phyloP scores from a whole-genome alignment of 2,329 filamentous ascomycete genomes.

The Fusarium agapanthi region DNA sequence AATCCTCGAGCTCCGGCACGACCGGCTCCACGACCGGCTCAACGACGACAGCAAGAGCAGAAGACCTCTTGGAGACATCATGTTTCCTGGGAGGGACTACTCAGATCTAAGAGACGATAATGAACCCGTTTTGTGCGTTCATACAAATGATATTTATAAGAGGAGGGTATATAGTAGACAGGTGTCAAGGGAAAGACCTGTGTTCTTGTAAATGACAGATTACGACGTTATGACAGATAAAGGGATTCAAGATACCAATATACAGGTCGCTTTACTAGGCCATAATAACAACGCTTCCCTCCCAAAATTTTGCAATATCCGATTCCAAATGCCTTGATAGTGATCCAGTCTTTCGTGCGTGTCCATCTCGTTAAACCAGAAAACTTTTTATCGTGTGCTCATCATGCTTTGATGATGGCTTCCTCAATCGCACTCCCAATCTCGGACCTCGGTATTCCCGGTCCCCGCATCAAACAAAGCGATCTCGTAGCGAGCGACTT shows the following conservation, averaged over 20 bases:
- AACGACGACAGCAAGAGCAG: conserved; percentile 12
- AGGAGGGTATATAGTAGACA: background rate
- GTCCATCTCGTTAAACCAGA: background rate
- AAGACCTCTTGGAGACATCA: conserved; percentile 22
- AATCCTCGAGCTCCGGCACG: background rate
- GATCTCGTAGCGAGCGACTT: conserved; percentile 27
- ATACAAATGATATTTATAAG: background rate
- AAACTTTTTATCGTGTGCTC: background rate
- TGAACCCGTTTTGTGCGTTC: background rate
- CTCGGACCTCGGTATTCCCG: conserved; percentile 38
- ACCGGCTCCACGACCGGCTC: background rate
- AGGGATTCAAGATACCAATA: conserved; percentile 33
- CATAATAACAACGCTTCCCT: conserved; percentile 18
- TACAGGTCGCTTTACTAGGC: conserved; percentile 20
- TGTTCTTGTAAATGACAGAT: conserved; percentile 22
- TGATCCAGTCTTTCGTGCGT: background rate
- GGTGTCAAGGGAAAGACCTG: background rate
- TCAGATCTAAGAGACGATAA: conserved; percentile 39
- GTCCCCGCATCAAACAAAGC: conserved; percentile 38
- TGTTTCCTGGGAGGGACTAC: conserved; percentile 39
- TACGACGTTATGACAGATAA: conserved; percentile 38
- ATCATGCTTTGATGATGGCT: conserved; percentile 23
- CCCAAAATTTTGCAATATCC: background rate
- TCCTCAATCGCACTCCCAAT: conserved; percentile 41
- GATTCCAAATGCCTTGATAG: background rate